A percentile compares a stretch with the other conserved stretches of the same genome.
phyloP scores from a whole-genome alignment of 345 rosid species.

The Gossypium raimondii region DNA sequence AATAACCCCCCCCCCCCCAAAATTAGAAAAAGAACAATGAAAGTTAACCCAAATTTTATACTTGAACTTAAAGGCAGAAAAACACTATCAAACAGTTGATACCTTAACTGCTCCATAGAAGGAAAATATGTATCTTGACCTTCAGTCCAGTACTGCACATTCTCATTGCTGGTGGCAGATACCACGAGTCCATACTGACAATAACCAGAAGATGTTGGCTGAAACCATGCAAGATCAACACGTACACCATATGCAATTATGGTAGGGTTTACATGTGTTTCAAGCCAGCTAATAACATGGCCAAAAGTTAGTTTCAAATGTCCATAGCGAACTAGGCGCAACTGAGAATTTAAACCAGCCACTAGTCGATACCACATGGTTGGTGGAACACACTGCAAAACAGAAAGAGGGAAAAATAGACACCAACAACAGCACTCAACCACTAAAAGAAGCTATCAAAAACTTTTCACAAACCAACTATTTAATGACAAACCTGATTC shows the following conservation, averaged over 20 bases:
- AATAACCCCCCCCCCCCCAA: neutral
- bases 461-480: neutral
- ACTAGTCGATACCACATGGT: slow-evolving; percentile 88
- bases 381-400: slow-evolving; percentile 71
- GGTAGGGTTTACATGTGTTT: slow-evolving; percentile 89
- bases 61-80: slow-evolving; percentile 10
- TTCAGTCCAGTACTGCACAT: neutral
- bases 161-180: slow-evolving; percentile 34
- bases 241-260: slow-evolving; percentile 52
- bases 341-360: slow-evolving; percentile 89
- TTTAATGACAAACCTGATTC: slow-evolving; percentile 59
- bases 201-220: slow-evolving; percentile 65
- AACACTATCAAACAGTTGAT: slow-evolving; percentile 9
- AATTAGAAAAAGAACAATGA: neutral
- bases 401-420: neutral
- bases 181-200: slow-evolving; percentile 75
- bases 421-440: slow-evolving; percentile 1
- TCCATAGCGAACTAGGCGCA: slow-evolving; percentile 71
- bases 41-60: neutral
- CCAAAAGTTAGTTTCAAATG: slow-evolving; percentile 61
- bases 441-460: neutral
- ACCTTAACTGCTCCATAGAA: slow-evolving; percentile 47
- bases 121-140: slow-evolving; percentile 28
- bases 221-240: slow-evolving; percentile 83
- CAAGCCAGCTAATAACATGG: slow-evolving; percentile 73